Conservation (phyloP, 768 basidiomycete genomes). For the Hirschioporus abietinus region DNA sequence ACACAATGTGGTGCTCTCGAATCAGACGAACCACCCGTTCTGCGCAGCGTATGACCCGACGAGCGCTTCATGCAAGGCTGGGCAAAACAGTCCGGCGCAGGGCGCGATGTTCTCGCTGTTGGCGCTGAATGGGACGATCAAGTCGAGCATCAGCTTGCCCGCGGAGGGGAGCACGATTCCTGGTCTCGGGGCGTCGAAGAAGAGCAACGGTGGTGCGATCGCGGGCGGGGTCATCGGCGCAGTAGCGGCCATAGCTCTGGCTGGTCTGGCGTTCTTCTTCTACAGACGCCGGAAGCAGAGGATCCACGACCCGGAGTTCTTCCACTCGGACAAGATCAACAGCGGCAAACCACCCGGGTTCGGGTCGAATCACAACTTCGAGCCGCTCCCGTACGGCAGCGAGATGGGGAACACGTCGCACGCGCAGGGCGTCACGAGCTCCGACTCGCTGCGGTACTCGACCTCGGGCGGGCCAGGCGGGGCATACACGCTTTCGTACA, state of each 20-base stretch:
- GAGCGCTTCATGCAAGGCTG: neutral
- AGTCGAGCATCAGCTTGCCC: neutral
- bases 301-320: neutral
- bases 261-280: neutral
- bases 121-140: neutral
- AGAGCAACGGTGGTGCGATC: constrained; percentile 1
- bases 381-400: neutral
- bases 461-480: neutral
- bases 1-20: neutral
- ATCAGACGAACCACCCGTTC: constrained; percentile 2
- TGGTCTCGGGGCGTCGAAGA: neutral
- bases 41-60: neutral
- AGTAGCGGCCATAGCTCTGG: neutral
- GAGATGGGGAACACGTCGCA: neutral
- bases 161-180: neutral
- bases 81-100: constrained; percentile 3
- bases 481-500: neutral
- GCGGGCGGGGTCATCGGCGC: constrained; percentile 1
- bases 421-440: neutral
- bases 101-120: constrained; percentile 4
- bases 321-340: neutral
- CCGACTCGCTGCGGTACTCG: neutral
- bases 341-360: neutral
- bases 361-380: neutral
- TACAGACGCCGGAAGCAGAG: neutral